These are phyloP conservation scores for Aurifilum marmelostoma DNA, from an alignment of 2,329 filamentous ascomycete genomes.

Conservation along the genomic window DNA sequence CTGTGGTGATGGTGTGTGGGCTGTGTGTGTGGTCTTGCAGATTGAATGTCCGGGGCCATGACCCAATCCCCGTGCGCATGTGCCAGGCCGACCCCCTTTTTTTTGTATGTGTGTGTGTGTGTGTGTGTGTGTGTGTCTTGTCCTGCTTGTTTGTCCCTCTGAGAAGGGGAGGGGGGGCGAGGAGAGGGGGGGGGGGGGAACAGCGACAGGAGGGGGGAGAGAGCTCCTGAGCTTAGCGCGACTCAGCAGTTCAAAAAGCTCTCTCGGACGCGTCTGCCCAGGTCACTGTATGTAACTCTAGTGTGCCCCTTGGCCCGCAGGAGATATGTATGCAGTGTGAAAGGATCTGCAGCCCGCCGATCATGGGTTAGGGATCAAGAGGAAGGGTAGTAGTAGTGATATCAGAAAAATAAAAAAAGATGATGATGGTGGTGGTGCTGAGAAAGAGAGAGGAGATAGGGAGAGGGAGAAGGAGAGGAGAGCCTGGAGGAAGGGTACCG, in stretches of 20 bases:
- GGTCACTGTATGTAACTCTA: background rate
- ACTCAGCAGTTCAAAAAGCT: background rate
- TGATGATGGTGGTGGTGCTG: background rate
- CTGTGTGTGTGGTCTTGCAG: background rate
- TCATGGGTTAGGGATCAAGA: background rate
- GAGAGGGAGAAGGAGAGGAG: background rate
- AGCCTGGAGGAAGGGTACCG: background rate
- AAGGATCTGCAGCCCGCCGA: conserved; percentile 17
- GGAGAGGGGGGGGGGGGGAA: too few relatives aligned
- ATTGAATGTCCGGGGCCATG: background rate
- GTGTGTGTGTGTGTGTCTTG: too few relatives aligned
- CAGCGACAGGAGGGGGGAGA: background rate
- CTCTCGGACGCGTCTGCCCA: conserved; percentile 1
- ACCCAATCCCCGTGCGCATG: conserved; percentile 10
- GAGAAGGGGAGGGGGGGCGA: background rate
- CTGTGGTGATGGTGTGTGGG: background rate
- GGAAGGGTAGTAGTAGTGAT: background rate
- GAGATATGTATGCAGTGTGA: conserved; percentile 9
- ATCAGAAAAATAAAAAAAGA: too few relatives aligned
- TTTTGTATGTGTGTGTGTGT: too few relatives aligned
- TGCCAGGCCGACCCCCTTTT: conserved; percentile 15
- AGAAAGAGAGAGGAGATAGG: background rate
- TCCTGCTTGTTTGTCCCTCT: conserved; percentile 1
- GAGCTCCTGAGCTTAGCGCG: conserved; percentile 18
- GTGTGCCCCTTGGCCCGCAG: conserved; percentile 3